Evolutionary conservation across 371 early-diverging fungal species (phyloP).

Genomic region (Mortierella sp.): DNA sequence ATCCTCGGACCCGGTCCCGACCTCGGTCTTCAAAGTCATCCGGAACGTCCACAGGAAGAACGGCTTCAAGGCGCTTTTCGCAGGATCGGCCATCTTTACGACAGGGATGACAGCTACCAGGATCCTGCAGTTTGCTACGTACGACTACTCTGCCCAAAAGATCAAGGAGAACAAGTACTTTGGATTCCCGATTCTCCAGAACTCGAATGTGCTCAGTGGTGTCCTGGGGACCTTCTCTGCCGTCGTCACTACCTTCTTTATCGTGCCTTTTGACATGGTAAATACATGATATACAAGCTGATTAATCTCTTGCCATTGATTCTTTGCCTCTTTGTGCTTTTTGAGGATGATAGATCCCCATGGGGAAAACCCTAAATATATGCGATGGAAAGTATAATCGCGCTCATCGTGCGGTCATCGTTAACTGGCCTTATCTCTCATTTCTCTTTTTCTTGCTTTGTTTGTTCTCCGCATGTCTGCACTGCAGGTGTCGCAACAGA

Average conservation of each 20-base stretch:
- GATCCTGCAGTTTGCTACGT: constrained; percentile 54
- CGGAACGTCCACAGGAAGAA: constrained; percentile 27
- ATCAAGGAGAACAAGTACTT: constrained; percentile 31
- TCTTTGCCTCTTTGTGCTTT: too few relatives aligned
- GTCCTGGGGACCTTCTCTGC: constrained; percentile 48
- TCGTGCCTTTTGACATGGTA: constrained; percentile 53
- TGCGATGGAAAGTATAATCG: background rate
- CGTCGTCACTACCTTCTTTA: constrained; percentile 35
- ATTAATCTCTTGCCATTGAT: too few relatives aligned
- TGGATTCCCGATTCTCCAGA: constrained; percentile 24
- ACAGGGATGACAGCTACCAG: constrained; percentile 35
- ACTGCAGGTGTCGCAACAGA: constrained; percentile 39
- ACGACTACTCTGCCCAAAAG: constrained; percentile 38
- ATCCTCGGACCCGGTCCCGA: constrained; percentile 18
- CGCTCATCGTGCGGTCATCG: constrained; percentile 16
- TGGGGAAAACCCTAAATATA: background rate
- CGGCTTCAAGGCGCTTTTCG: constrained; percentile 39
- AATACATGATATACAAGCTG: too few relatives aligned
- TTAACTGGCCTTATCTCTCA: background rate
- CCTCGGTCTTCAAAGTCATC: constrained; percentile 32
- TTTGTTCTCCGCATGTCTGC: background rate
- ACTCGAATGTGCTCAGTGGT: constrained; percentile 26
- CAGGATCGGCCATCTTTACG: constrained; percentile 42
- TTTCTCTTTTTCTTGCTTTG: background rate
- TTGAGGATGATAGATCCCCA: too few relatives aligned